phyloP scores from a whole-genome alignment of 2,329 filamentous ascomycete species.

The Aspergillus quadrilineatus region DNA sequence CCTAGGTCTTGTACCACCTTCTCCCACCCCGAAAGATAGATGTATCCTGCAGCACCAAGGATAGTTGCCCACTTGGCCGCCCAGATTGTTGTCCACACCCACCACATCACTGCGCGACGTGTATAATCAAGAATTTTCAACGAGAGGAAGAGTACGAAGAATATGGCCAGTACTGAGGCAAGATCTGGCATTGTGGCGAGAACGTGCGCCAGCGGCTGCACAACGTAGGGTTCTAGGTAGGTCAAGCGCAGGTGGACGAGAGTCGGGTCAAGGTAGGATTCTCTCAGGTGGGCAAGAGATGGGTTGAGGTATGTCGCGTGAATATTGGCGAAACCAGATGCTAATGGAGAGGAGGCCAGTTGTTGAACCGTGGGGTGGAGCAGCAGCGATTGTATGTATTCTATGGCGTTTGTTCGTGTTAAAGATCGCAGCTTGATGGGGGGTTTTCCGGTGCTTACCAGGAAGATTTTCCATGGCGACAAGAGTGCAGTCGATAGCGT shows the following conservation, averaged over 20 bases:
- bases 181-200: slow-evolving; percentile 39
- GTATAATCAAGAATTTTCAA: slow-evolving; percentile 67
- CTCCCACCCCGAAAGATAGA: slow-evolving; percentile 48
- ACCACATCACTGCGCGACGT: slow-evolving; percentile 71
- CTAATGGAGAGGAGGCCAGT: slow-evolving; percentile 16
- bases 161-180: slow-evolving; percentile 47
- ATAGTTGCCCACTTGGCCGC: slow-evolving; percentile 65
- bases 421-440: not conserved
- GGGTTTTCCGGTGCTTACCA: slow-evolving; percentile 7
- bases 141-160: slow-evolving; percentile 62
- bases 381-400: slow-evolving; percentile 17
- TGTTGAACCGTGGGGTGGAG: slow-evolving; percentile 20
- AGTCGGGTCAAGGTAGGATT: slow-evolving; percentile 20
- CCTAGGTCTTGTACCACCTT: slow-evolving; percentile 35
- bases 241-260: slow-evolving; percentile 28
- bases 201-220: slow-evolving; percentile 37
- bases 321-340: slow-evolving; percentile 14
- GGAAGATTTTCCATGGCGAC: slow-evolving; percentile 19
- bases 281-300: slow-evolving; percentile 12
- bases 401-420: slow-evolving; percentile 10
- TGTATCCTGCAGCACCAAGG: slow-evolving; percentile 53
- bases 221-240: slow-evolving; percentile 54
- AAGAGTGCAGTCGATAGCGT: not conserved
- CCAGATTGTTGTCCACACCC: slow-evolving; percentile 66
- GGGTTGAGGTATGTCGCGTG: slow-evolving; percentile 15